A percentile compares a stretch with the other conserved stretches of the same genome.
phyloP scores from a whole-genome alignment of 2,329 filamentous ascomycete species.

The Aspergillus brunneoviolaceus region DNA sequence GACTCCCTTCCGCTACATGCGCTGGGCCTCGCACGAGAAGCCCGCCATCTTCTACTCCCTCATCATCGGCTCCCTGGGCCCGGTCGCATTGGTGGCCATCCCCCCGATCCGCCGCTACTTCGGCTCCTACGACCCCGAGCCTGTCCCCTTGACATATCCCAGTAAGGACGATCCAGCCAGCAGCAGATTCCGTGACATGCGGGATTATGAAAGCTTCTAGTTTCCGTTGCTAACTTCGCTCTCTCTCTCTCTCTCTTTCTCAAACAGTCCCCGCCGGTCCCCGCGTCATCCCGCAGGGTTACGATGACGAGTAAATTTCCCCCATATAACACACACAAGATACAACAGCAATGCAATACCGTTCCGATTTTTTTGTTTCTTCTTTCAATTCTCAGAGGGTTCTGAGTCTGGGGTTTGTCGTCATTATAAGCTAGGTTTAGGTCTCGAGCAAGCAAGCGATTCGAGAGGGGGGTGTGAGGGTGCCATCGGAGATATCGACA shows the following conservation, averaged over 20 bases:
- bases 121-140: conserved; percentile 70
- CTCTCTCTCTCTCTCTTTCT: background rate
- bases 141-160: conserved; percentile 87
- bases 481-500: background rate
- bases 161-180: conserved; percentile 60
- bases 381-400: background rate
- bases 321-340: background rate
- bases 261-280: conserved; percentile 47
- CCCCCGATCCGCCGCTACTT: conserved; percentile 71
- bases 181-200: too few species aligned
- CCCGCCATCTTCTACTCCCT: conserved; percentile 90
- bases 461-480: background rate
- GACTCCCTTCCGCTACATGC: conserved; percentile 77
- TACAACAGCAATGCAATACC: background rate
- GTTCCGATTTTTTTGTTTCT: background rate
- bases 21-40: conserved; percentile 83
- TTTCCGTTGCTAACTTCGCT: background rate
- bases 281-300: conserved; percentile 47
- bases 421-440: background rate
- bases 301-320: conserved; percentile 43
- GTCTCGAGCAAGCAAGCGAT: background rate
- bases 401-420: background rate
- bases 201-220: too few species aligned
- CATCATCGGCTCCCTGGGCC: conserved; percentile 70
- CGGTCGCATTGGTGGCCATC: conserved; percentile 66